Evolutionary conservation across 306 rosid genomes (phyloP).

Genomic region (Fragaria vesca): DNA sequence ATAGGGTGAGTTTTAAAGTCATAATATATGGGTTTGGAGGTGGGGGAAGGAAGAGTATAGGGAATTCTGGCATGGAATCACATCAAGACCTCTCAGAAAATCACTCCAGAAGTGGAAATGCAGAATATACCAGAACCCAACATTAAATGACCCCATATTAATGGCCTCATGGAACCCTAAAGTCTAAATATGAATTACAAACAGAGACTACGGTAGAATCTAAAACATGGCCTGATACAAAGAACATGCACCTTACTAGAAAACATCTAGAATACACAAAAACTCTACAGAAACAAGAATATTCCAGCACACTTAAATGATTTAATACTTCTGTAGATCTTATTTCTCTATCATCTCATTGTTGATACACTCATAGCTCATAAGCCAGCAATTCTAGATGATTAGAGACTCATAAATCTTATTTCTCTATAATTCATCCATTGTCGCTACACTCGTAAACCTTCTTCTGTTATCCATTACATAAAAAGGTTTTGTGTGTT

Average conservation of each 20-base stretch:
- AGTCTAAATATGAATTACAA: not conserved
- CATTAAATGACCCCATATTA: not conserved
- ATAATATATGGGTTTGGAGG: not conserved
- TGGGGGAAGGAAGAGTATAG: not conserved
- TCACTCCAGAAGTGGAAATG: not conserved
- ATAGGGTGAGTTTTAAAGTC: not conserved
- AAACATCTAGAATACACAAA: not conserved
- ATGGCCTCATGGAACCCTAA: not conserved
- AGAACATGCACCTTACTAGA: not conserved
- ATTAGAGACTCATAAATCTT: not conserved
- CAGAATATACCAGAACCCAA: not conserved
- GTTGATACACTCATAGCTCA: not conserved
- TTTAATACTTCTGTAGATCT: not conserved
- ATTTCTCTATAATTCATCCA: not conserved
- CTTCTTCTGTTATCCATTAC: not conserved
- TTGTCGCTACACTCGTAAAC: not conserved
- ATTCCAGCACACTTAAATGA: not conserved
- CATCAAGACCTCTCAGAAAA: not conserved
- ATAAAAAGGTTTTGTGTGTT: not conserved
- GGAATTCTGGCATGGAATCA: not conserved
- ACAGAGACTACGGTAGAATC: not conserved
- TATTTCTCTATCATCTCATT: not conserved
- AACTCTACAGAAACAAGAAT: not conserved
- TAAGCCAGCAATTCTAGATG: not conserved
- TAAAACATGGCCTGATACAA: not conserved